phyloP scores from a whole-genome alignment of 768 basidiomycete genomes.

The Trametes maxima region DNA sequence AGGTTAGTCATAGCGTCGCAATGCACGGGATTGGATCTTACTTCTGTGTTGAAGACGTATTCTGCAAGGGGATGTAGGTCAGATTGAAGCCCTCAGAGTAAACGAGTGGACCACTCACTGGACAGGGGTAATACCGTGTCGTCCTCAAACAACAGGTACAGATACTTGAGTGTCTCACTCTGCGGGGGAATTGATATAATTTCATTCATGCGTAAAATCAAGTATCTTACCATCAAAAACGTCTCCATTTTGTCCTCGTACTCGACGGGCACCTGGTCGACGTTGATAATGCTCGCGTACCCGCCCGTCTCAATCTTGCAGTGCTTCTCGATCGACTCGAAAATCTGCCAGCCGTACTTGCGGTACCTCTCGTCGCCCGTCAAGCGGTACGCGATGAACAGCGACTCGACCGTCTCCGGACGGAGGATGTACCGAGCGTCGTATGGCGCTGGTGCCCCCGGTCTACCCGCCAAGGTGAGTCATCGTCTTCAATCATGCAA shows the following conservation, averaged over 20 bases:
- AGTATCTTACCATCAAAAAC: slow-evolving; percentile 73
- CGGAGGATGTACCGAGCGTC: slow-evolving; percentile 94
- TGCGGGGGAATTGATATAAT: slow-evolving; percentile 31
- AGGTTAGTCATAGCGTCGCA: neutral
- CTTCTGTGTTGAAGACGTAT: slow-evolving; percentile 94
- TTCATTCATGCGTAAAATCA: neutral
- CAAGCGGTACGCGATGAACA: slow-evolving; percentile 89
- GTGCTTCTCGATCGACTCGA: slow-evolving; percentile 84
- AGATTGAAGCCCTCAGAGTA: neutral
- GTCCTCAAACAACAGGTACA: slow-evolving; percentile 86
- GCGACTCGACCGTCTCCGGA: slow-evolving; percentile 94
- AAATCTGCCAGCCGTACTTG: slow-evolving; percentile 85
- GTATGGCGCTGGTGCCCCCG: slow-evolving; percentile 45
- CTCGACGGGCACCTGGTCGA: slow-evolving; percentile 70
- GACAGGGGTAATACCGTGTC: slow-evolving; percentile 69
- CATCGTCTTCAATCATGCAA: neutral
- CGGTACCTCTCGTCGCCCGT: slow-evolving; percentile 85
- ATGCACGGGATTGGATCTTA: slow-evolving; percentile 31
- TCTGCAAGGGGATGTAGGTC: slow-evolving; percentile 43
- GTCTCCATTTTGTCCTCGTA: slow-evolving; percentile 95
- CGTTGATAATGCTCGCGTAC: slow-evolving; percentile 82
- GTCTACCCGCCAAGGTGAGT: slow-evolving; percentile 16
- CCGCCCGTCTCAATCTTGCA: slow-evolving; percentile 79
- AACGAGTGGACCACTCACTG: slow-evolving; percentile 48
- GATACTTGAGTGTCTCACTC: slow-evolving; percentile 91